A percentile compares a stretch with the other conserved stretches of the same genome.
These are phyloP conservation scores for Pilatotrama ljubarskyi DNA, from an alignment of 768 basidiomycete genomes.

Conservation along the genomic window DNA sequence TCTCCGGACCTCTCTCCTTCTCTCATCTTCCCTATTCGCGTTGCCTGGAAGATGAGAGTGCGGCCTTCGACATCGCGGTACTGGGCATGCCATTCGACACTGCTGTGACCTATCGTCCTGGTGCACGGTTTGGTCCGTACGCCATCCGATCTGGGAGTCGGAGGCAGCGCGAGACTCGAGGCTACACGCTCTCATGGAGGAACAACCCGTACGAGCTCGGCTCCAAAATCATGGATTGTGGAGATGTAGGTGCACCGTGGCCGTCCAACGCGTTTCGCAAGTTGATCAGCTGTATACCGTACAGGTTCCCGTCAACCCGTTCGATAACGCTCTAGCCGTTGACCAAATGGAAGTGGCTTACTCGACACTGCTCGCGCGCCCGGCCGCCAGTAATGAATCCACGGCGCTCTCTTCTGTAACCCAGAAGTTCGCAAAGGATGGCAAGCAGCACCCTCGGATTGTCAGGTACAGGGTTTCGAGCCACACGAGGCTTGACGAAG, in stretches of 20 bases:
- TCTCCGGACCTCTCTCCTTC: constrained; percentile 81
- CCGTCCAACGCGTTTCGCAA: background rate
- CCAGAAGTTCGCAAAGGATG: constrained; percentile 50
- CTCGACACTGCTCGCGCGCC: constrained; percentile 65
- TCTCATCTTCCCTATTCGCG: constrained; percentile 75
- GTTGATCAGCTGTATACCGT: background rate
- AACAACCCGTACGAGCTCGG: constrained; percentile 62
- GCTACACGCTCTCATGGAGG: constrained; percentile 74
- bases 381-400: constrained; percentile 35
- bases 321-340: constrained; percentile 80
- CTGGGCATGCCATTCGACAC: constrained; percentile 84
- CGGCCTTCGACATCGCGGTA: constrained; percentile 71
- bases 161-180: constrained; percentile 57
- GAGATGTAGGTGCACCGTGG: constrained; percentile 54
- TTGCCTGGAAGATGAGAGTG: constrained; percentile 61
- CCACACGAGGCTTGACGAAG: background rate
- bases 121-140: constrained; percentile 86
- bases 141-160: constrained; percentile 82
- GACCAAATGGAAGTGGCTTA: constrained; percentile 90
- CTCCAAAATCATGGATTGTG: constrained; percentile 74
- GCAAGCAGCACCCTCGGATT: constrained; percentile 70
- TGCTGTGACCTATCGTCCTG: constrained; percentile 49
- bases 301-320: constrained; percentile 75
- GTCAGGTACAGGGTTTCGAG: constrained; percentile 43
- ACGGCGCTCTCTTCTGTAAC: constrained; percentile 20